phyloP scores from a whole-genome alignment of 345 rosid genomes.

The Draba incana region DNA sequence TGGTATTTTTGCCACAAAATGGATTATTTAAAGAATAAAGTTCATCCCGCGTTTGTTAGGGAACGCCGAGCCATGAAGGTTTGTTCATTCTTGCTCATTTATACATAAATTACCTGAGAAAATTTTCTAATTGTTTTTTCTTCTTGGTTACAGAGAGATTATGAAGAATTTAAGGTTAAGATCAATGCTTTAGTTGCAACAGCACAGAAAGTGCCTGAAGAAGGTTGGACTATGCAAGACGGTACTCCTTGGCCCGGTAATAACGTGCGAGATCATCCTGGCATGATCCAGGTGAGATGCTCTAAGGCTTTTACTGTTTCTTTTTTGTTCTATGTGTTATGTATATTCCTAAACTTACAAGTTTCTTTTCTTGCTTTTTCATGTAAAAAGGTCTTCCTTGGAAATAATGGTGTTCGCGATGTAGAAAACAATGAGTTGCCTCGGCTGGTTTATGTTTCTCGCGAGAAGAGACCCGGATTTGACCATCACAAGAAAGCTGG shows the following conservation, averaged over 20 bases:
- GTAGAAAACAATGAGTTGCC: conserved; percentile 79
- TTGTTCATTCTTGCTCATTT: conserved; percentile 27
- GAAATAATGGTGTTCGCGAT: conserved; percentile 73
- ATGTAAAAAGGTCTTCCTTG: conserved; percentile 69
- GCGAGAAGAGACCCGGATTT: conserved; percentile 94
- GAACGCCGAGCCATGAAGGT: conserved; percentile 94
- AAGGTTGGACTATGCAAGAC: conserved; percentile 97
- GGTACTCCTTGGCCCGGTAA: conserved; percentile 97
- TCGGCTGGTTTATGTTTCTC: conserved; percentile 80
- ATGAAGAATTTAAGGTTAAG: conserved; percentile 81
- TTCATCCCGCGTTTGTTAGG: conserved; percentile 66
- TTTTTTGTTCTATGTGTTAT: conserved; percentile 3
- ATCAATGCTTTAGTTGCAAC: conserved; percentile 77
- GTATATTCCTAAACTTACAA: conserved; percentile 12
- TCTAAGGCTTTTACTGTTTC: conserved; percentile 6
- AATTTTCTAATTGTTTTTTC: neutral
- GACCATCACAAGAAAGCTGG: conserved; percentile 97
- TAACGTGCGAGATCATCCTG: conserved; percentile 89
- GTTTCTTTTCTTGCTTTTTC: conserved; percentile 5
- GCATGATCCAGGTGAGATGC: conserved; percentile 84
- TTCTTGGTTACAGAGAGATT: conserved; percentile 62
- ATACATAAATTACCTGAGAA: neutral
- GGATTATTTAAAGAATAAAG: conserved; percentile 78
- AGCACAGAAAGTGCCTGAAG: conserved; percentile 93
- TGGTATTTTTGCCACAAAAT: conserved; percentile 81